A percentile compares a stretch with the other conserved stretches of the same genome.
phyloP scores from a whole-genome alignment of 345 rosid species.

The Pugionium dolabratum region DNA sequence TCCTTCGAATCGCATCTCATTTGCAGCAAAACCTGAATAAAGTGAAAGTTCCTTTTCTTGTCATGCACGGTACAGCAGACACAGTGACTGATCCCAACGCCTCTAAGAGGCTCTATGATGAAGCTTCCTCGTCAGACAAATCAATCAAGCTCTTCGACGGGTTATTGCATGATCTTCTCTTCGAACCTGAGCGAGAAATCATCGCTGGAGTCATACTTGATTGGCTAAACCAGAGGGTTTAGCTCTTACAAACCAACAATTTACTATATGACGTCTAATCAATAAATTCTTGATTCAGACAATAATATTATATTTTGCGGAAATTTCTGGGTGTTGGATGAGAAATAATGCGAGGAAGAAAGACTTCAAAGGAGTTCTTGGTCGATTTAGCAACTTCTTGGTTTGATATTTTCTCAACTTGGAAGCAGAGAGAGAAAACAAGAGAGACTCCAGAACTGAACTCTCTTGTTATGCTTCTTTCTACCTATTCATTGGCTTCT shows the following conservation, averaged over 20 bases:
- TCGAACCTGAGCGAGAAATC: conserved; percentile 77
- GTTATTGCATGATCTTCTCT: conserved; percentile 81
- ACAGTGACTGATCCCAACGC: conserved; percentile 82
- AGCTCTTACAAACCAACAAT: conserved; percentile 7
- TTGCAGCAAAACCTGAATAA: conserved; percentile 66
- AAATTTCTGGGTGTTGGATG: neutral
- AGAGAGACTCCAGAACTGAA: conserved; percentile 1
- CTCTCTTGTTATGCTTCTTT: conserved; percentile 21
- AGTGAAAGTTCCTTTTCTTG: conserved; percentile 69
- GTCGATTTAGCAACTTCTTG: conserved; percentile 20
- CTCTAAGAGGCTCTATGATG: conserved; percentile 57
- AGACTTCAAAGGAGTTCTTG: neutral
- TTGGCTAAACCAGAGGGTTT: conserved; percentile 67
- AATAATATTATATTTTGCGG: neutral
- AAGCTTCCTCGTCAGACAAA: conserved; percentile 77
- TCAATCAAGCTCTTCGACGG: conserved; percentile 69
- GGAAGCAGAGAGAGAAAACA: neutral
- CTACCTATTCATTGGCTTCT: conserved; percentile 1
- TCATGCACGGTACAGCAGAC: conserved; percentile 87
- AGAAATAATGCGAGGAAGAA: conserved; percentile 17
- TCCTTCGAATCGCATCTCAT: conserved; percentile 64
- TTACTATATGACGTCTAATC: neutral
- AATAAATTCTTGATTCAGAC: conserved; percentile 29
- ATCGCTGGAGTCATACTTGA: conserved; percentile 61
- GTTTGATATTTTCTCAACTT: conserved; percentile 18